Conservation (phyloP, 2,329 filamentous ascomycete species). For the Verticillium albo-atrum region DNA sequence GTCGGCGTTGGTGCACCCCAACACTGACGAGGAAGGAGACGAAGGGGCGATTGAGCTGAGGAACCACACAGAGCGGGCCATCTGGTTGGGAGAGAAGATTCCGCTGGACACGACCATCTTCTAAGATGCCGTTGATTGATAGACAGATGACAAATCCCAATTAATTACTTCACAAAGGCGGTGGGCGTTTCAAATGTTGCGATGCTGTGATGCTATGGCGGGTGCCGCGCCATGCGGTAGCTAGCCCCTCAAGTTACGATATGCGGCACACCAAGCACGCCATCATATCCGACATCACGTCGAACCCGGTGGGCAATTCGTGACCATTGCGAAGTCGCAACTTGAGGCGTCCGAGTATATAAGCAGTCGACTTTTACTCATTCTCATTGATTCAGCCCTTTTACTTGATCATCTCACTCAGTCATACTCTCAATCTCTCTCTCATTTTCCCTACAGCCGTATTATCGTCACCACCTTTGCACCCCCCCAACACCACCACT, state of each 20-base stretch:
- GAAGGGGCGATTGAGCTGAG: slow-evolving; percentile 29
- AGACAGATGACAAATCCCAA: background rate
- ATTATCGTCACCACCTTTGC: background rate
- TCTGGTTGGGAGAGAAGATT: slow-evolving; percentile 68
- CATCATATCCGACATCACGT: background rate
- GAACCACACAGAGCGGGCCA: slow-evolving; percentile 65
- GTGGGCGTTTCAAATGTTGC: background rate
- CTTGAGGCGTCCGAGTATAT: background rate
- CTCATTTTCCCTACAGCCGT: background rate
- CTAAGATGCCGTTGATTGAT: slow-evolving; percentile 1
- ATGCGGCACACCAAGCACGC: background rate
- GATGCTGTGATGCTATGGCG: background rate
- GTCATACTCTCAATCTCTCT: background rate
- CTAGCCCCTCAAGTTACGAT: background rate
- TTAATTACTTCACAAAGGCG: background rate
- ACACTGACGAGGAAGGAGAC: slow-evolving; percentile 52
- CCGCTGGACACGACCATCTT: slow-evolving; percentile 45
- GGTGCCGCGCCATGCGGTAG: background rate
- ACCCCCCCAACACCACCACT: background rate
- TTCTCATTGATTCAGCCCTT: background rate
- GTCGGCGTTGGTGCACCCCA: slow-evolving; percentile 77
- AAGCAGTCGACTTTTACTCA: background rate
- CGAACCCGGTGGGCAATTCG: background rate
- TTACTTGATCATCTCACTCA: background rate
- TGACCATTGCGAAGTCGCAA: background rate